Conservation (phyloP, 208 protist species). For the Leishmania tropica region DNA sequence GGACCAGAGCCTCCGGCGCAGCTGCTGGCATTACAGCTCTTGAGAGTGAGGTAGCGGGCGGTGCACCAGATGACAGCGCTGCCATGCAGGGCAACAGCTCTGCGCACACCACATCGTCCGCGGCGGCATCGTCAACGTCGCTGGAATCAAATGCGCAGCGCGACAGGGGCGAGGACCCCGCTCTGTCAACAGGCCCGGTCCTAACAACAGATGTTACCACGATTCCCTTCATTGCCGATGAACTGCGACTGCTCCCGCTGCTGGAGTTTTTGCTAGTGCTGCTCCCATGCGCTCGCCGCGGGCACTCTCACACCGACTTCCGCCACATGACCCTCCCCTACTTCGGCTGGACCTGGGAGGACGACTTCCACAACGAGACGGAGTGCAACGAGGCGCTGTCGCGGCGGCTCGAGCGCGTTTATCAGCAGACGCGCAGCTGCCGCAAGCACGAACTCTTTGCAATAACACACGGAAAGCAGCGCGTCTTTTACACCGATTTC, state of each 20-base stretch:
- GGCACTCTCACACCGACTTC: slow-evolving; percentile 46
- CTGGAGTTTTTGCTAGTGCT: slow-evolving; percentile 76
- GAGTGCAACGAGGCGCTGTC: slow-evolving; percentile 62
- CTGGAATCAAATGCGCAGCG: background rate
- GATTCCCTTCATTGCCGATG: slow-evolving; percentile 66
- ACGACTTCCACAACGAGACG: slow-evolving; percentile 81
- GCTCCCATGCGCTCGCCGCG: slow-evolving; percentile 37
- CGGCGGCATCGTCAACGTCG: background rate
- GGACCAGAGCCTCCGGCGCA: background rate
- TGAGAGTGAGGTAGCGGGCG: background rate
- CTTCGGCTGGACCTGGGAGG: slow-evolving; percentile 80
- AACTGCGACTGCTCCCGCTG: slow-evolving; percentile 57
- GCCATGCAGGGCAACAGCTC: background rate
- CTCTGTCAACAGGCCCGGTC: slow-evolving; percentile 14
- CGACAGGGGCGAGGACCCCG: background rate
- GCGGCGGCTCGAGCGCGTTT: slow-evolving; percentile 59
- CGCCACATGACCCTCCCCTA: slow-evolving; percentile 62
- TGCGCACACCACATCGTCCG: background rate
- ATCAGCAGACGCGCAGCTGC: slow-evolving; percentile 48
- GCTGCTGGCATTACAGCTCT: background rate
- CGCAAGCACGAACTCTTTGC: slow-evolving; percentile 18
- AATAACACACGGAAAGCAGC: slow-evolving; percentile 29
- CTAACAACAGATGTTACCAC: slow-evolving; percentile 40
- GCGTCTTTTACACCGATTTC: slow-evolving; percentile 36
- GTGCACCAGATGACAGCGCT: background rate